Evolutionary conservation across 495 filamentous ascomycete genomes (phyloP), one percentile per base, ranked within the genome.

Genomic region (Aspergillus kassunensis): DNA sequence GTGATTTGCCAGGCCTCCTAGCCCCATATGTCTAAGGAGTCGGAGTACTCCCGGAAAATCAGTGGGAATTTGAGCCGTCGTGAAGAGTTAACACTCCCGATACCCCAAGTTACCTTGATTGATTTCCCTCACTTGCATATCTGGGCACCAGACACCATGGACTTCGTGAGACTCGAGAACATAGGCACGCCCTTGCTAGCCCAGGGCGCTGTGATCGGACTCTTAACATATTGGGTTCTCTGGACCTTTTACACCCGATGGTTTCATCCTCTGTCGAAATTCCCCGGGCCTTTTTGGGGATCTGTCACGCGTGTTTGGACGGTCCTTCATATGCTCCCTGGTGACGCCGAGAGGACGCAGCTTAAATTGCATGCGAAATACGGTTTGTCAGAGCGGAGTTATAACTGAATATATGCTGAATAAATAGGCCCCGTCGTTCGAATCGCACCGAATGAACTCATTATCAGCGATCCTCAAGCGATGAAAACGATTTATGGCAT

Each of bases 401-500:
- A n/a, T n/a, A n/a, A n/a, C n/a, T n/a, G n/a, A n/a, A n/a, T n/a
- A n/a, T n/a, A n/a, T n/a, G n/a, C n/a, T n/a, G n/a, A n/a, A n/a
- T n/a, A n/a, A n/a, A n/a, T n/a, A 62, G 55, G 59, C 10, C 55
- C 52, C 16, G 29, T 56, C 49, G 57, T 66, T n/a, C 57, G 65
- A 20, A 63, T 66, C 44, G 65, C 63, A 2, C 63, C 65, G 23
- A 62, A 70, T 55, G 59, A 66, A 37, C 48, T 68, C 31, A 51
- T 59, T 0, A 56, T 61, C 30, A 58, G 51, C 6, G 60, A 66
- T 42, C 63, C 63, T 0, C 45, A 52, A 15, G 61, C 63, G 5
- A 49, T 68, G 23, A 62, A 57, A 13, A 56, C 53, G 12, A 64
- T 71, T 6, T 71, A 68, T 36, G 63, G 65, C 10, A 39, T 49